Conservation (phyloP, 371 early-diverging fungal genomes). For the Encephalitozoon hellem region DNA sequence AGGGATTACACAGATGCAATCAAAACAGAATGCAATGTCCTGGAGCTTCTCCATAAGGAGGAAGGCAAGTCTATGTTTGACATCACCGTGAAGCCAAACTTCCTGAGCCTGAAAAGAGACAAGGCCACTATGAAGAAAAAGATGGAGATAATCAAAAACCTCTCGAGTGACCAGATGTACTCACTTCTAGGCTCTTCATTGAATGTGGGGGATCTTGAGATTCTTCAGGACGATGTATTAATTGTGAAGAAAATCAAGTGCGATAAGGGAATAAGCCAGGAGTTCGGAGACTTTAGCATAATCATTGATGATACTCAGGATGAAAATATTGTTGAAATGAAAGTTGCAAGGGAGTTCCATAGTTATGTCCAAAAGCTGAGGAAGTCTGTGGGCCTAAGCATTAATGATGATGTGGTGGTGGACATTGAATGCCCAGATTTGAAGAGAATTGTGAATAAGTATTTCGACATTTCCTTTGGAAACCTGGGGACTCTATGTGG, state of each 20-base stretch:
- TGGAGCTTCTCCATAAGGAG: slow-evolving; percentile 27
- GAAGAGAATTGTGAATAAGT: neutral
- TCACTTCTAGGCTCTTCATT: neutral
- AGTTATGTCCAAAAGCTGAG: slow-evolving; percentile 92
- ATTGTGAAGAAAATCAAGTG: slow-evolving; percentile 35
- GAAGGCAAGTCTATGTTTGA: slow-evolving; percentile 27
- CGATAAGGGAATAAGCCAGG: slow-evolving; percentile 7
- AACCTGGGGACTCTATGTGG: slow-evolving; percentile 13
- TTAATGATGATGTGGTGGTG: slow-evolving; percentile 44
- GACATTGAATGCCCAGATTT: slow-evolving; percentile 15
- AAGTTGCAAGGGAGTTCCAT: slow-evolving; percentile 84
- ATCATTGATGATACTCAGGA: slow-evolving; percentile 75
- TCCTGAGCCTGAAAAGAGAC: slow-evolving; percentile 44
- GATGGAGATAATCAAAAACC: slow-evolving; percentile 31
- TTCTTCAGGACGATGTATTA: slow-evolving; percentile 46
- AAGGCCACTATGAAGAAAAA: slow-evolving; percentile 43
- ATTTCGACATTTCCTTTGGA: slow-evolving; percentile 38
- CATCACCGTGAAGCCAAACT: slow-evolving; percentile 50
- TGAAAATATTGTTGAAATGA: slow-evolving; percentile 75
- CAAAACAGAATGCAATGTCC: slow-evolving; percentile 53
- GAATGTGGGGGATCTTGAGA: neutral
- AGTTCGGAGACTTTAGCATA: slow-evolving; percentile 64
- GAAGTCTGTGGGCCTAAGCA: slow-evolving; percentile 67
- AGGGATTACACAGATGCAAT: slow-evolving; percentile 66
- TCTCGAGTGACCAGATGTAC: slow-evolving; percentile 16